Conservation (phyloP, 179 eudicot species). For the Sideroxylon spinosum region DNA sequence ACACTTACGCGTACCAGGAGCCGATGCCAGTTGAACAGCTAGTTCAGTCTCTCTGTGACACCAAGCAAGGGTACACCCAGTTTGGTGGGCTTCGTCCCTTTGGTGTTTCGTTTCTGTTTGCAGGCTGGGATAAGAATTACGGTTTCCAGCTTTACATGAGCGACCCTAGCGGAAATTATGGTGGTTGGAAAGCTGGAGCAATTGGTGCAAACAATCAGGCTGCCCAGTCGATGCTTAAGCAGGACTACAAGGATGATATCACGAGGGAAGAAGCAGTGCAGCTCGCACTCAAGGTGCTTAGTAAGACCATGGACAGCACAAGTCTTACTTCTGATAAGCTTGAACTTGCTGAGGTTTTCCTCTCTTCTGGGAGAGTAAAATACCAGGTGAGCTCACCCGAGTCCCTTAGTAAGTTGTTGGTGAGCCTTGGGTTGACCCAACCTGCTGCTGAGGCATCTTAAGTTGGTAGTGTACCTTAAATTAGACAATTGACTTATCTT, state of each 20-base stretch:
- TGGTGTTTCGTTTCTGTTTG: conserved; percentile 86
- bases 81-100: conserved; percentile 92
- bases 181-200: conserved; percentile 96
- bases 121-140: conserved; percentile 87
- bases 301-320: conserved; percentile 97
- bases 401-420: conserved; percentile 60
- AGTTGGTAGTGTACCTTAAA: not conserved
- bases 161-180: conserved; percentile 93
- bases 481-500: not conserved
- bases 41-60: conserved; percentile 82
- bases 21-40: conserved; percentile 97
- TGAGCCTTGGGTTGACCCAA: conserved; percentile 69
- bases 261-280: conserved; percentile 77
- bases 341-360: conserved; percentile 75
- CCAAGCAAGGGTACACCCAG: conserved; percentile 93
- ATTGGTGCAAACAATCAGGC: conserved; percentile 91
- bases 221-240: conserved; percentile 94
- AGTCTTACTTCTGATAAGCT: conserved; percentile 93
- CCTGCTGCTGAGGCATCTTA: conserved; percentile 69
- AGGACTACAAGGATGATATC: conserved; percentile 93
- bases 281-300: conserved; percentile 82
- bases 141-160: conserved; percentile 96
- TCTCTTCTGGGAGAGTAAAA: conserved; percentile 68
- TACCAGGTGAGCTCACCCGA: conserved; percentile 83
- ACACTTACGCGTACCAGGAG: conserved; percentile 75